Evolutionary conservation across 2,329 filamentous ascomycete species (phyloP).

Genomic region (Leptographium procerum): DNA sequence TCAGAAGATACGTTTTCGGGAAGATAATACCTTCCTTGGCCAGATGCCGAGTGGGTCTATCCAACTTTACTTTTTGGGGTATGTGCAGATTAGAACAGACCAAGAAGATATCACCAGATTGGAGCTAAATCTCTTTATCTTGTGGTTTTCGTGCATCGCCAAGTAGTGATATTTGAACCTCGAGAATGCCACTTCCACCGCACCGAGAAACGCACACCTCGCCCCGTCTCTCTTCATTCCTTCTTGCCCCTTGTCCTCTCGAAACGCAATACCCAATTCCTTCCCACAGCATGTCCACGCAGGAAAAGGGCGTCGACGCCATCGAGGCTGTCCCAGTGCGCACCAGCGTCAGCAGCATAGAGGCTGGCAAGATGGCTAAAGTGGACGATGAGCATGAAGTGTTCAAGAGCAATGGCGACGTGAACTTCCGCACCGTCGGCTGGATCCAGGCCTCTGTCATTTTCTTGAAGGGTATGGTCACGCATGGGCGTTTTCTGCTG

Average conservation of each 20-base stretch:
- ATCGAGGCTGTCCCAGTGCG: background rate
- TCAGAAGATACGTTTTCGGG: too few relatives aligned
- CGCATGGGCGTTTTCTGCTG: background rate
- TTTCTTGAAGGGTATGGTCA: constrained; percentile 27
- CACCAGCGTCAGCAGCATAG: background rate
- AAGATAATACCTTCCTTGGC: too few relatives aligned
- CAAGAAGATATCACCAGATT: too few relatives aligned
- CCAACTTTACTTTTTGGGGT: too few relatives aligned
- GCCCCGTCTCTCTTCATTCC: background rate
- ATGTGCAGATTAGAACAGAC: too few relatives aligned
- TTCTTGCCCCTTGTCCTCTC: background rate
- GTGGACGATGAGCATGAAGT: constrained; percentile 21
- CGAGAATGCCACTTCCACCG: too few relatives aligned
- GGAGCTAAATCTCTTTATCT: too few relatives aligned
- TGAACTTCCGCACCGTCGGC: constrained; percentile 33
- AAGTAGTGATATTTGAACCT: background rate
- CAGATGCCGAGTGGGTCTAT: too few relatives aligned
- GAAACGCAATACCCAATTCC: background rate
- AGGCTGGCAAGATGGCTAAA: background rate
- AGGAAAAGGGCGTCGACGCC: background rate
- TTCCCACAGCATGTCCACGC: background rate
- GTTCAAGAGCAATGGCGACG: constrained; percentile 29
- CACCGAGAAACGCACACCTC: background rate
- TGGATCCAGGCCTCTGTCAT: constrained; percentile 37
- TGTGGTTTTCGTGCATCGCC: background rate